Evolutionary conservation across 371 early-diverging fungal genomes (phyloP).

Genomic region (Batkoa obscura): DNA sequence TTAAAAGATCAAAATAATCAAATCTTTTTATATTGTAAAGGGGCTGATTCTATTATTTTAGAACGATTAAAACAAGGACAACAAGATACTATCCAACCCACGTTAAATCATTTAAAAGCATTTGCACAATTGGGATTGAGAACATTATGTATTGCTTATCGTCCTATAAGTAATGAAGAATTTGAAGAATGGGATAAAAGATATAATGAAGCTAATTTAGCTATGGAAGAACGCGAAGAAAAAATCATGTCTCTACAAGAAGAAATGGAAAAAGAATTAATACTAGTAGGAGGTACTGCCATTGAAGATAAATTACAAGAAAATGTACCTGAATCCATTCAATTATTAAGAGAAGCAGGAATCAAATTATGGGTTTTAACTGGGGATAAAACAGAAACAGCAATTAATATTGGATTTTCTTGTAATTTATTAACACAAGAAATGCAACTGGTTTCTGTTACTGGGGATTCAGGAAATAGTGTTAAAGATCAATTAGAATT

Average conservation of each 20-base stretch:
- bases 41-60: constrained; percentile 87
- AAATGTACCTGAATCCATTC: constrained; percentile 80
- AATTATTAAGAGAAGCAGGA: constrained; percentile 63
- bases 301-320: constrained; percentile 98
- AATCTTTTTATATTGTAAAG: constrained; percentile 79
- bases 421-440: constrained; percentile 56
- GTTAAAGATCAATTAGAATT: constrained; percentile 15
- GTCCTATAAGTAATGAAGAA: constrained; percentile 29
- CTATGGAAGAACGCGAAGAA: constrained; percentile 52
- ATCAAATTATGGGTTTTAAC: constrained; percentile 98
- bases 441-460: constrained; percentile 47
- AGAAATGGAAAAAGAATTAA: constrained; percentile 52
- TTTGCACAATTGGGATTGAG: constrained; percentile 67
- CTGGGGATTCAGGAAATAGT: constrained; percentile 10
- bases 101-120: constrained; percentile 38
- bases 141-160: constrained; percentile 71
- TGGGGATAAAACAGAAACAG: constrained; percentile 98
- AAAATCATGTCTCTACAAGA: constrained; percentile 47
- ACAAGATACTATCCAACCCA: constrained; percentile 23
- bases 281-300: constrained; percentile 83
- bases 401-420: constrained; percentile 91
- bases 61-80: constrained; percentile 35
- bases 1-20: constrained; percentile 44
- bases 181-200: constrained; percentile 45
- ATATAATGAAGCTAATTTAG: constrained; percentile 45